Evolutionary conservation across 768 basidiomycete species (phyloP).

Genomic region (Kwoniella dejecticola): DNA sequence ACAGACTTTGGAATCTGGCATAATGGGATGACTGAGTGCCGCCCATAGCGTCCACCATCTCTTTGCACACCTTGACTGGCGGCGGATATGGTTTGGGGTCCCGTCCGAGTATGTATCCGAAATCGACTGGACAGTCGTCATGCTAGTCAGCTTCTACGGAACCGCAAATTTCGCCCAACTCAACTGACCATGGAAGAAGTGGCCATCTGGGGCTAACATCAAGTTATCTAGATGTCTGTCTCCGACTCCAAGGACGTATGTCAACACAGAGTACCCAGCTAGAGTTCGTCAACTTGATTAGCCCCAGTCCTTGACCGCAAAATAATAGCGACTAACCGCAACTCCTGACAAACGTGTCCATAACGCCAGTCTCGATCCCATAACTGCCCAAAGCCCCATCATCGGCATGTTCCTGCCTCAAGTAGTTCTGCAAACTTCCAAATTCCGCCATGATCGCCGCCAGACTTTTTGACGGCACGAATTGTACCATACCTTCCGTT

Average conservation of each 20-base stretch:
- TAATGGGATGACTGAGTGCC: constrained; percentile 94
- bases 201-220: constrained; percentile 89
- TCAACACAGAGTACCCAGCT: constrained; percentile 98
- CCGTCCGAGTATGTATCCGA: constrained; percentile 95
- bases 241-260: constrained; percentile 92
- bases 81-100: constrained; percentile 98
- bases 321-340: constrained; percentile 81
- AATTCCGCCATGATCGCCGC: constrained; percentile 88
- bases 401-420: constrained; percentile 83
- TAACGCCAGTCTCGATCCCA: constrained; percentile 89
- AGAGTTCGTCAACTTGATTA: too few relatives aligned
- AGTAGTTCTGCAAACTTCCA: constrained; percentile 72
- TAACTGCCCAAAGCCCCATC: constrained; percentile 92
- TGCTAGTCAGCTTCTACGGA: neutral
- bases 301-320: neutral
- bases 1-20: constrained; percentile 90
- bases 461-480: constrained; percentile 92
- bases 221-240: constrained; percentile 96
- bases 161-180: neutral
- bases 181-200: constrained; percentile 88
- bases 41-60: constrained; percentile 99
- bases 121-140: constrained; percentile 70
- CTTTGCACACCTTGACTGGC: constrained; percentile 96
- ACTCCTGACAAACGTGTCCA: constrained; percentile 94
- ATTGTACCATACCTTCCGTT: constrained; percentile 93